Evolutionary conservation across 2,329 filamentous ascomycete genomes (phyloP), one percentile per base, ranked within the genome.

Genomic region (Penicillium sp.): DNA sequence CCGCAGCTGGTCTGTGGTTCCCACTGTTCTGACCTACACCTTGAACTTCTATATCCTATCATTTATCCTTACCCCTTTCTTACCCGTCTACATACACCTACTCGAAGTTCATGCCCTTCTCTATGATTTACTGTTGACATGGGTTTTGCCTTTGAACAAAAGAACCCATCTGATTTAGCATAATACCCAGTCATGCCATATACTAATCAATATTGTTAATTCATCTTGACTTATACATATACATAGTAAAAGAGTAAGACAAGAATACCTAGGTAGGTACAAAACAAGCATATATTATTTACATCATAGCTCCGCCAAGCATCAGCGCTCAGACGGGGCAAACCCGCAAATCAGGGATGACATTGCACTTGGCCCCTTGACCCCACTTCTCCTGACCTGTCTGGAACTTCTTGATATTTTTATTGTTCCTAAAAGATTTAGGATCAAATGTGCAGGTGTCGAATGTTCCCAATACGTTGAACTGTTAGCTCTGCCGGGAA

Each of bases 141-240:
- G 51, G 55, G 52, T 49, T 50, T 42, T 46, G 60, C 49, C 29
- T 20, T 42, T 55, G 52, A 60, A 50, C 58, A 50, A 59, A 62
- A 51, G 37, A 46, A 13, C 37, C 50, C 49, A 40, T 62, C 56
- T 66, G 52, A 60, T 66, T 64, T 64, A 61, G 63, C 63, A 64
- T 55, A 66, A 66, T 66, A 66, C 63, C 63, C 63, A 61, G 53
- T 58, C 49, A 60, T 56, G 40, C 56, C 45, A 53, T 52, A 43
- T 40, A 43, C 10, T 47, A 52, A 56, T 56, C 10, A 40, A 56
- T 47, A 50, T 51, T 50, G 31, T 39, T 44, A 31, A 55, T 46
- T 53, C n/a, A 50, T 2, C 18, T 48, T 37, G 32, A 37, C 32
- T 13, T 34, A 4, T 31, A 31, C 10, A 1, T 31, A 7, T 26